Evolutionary conservation across 1,284 basidiomycete species (phyloP).

Genomic region (Ganoderma lingzhi): DNA sequence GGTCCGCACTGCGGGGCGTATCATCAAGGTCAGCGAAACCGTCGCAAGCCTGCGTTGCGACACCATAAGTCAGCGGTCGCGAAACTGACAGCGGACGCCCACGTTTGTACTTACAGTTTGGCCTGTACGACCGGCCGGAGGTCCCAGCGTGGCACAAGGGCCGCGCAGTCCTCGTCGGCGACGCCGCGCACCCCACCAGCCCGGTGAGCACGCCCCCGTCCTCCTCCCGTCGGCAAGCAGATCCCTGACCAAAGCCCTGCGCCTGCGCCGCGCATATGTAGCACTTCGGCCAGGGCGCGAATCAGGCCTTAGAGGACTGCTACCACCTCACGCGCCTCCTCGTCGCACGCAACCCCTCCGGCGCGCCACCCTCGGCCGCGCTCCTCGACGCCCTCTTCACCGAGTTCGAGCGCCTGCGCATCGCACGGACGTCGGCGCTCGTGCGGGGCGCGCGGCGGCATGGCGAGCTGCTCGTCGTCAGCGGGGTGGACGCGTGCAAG

Average conservation of each 20-base stretch:
- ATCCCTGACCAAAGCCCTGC: background rate
- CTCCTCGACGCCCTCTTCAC: conserved; percentile 43
- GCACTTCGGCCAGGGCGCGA: conserved; percentile 60
- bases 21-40: conserved; percentile 47
- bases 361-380: conserved; percentile 40
- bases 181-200: conserved; percentile 47
- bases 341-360: conserved; percentile 43
- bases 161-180: conserved; percentile 43
- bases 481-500: conserved; percentile 45
- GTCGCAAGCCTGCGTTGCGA: background rate
- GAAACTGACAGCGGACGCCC: background rate
- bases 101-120: conserved; percentile 43
- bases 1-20: conserved; percentile 43
- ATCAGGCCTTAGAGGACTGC: conserved; percentile 56
- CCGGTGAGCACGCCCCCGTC: conserved; percentile 33
- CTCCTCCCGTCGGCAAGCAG: background rate
- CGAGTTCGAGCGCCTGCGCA: conserved; percentile 43
- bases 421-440: conserved; percentile 43
- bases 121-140: conserved; percentile 55
- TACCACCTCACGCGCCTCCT: conserved; percentile 50
- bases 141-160: conserved; percentile 51
- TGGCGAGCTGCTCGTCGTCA: conserved; percentile 47
- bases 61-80: background rate
- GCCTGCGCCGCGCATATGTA: conserved; percentile 23
- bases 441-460: conserved; percentile 48